Evolutionary conservation across 1,139 yeast genomes (phyloP), one percentile per base, ranked within the genome.

Genomic region (Magnusiomyces suaveolens): DNA sequence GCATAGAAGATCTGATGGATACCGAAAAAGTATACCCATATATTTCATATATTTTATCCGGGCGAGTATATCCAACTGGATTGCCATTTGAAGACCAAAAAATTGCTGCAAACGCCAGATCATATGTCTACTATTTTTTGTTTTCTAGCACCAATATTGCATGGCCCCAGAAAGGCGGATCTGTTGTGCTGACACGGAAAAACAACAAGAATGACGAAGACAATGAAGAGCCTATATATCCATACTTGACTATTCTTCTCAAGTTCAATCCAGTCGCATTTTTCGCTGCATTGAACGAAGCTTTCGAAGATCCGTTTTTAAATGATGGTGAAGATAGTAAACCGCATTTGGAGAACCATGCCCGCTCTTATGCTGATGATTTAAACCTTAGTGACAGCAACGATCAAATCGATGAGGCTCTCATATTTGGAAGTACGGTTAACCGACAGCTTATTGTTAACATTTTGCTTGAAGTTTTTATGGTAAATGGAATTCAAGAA

Each of bases 11-110:
- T 12, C 63, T 57, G 2, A 43, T 57, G 36, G 60, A 65, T 1
- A 70, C 67, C 1, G 60, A 62, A 8, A 75, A 74, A 58, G 79
- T 81, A 0, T 86, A 73, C 60, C 73, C 82, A 0, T 89, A 84
- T 64, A 66, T 89, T 60, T 75, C 89, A 0, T 83, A 80, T 62
- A 72, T 82, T n/a, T 70, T 87, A 47, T 82, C 89, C 0, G 94
- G 95, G 0, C 71, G 89, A 51, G 83, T 83, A 57, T 89, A 82
- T 64, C 96, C 96, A 0, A 82, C 84, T 0, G 90, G 83, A 18
- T 48, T 53, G 26, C 60, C 61, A 1, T 55, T 59, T 14, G 54
- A 51, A 21, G 46, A 51, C 14, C 26, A 26, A 3, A 39, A 68
- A 60, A 52, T 54, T 1, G 60, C 64, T 10, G 52, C 57, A 0